phyloP scores from a whole-genome alignment of 441 rosid genomes.

The Erodium moschatum region DNA sequence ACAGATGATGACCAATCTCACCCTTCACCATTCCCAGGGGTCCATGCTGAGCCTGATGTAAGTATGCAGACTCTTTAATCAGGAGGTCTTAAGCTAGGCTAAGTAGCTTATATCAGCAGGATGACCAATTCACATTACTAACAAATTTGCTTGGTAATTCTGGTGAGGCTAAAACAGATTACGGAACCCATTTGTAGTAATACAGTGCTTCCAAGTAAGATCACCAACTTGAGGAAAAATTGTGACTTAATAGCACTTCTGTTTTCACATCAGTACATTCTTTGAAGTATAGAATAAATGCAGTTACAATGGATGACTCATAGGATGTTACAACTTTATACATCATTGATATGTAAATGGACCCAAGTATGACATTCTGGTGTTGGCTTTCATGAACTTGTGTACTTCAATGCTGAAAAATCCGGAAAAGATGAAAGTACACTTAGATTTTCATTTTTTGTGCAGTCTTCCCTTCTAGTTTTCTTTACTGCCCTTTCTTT shows the following conservation, averaged over 20 bases:
- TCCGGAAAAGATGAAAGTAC: not conserved
- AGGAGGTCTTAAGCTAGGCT: not conserved
- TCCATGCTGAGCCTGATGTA: slow-evolving; percentile 32
- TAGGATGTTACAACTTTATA: not conserved
- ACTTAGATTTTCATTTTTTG: not conserved
- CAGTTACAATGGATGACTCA: not conserved
- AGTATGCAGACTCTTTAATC: slow-evolving; percentile 15
- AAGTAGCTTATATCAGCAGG: not conserved
- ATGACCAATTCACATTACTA: not conserved
- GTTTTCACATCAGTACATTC: not conserved
- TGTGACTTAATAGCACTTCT: not conserved
- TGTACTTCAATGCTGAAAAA: not conserved
- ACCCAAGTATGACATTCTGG: not conserved
- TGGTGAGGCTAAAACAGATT: not conserved
- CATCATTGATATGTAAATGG: not conserved
- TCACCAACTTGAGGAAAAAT: not conserved
- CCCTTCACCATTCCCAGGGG: slow-evolving; percentile 16
- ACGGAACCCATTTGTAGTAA: not conserved
- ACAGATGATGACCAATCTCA: slow-evolving; percentile 17
- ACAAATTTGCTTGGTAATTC: not conserved
- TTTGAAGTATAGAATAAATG: not conserved
- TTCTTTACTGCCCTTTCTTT: not conserved
- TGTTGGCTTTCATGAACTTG: not conserved
- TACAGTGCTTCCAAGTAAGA: not conserved
- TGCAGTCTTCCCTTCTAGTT: not conserved